Conservation (phyloP, 306 rosid species). For the Malus sieversii region DNA sequence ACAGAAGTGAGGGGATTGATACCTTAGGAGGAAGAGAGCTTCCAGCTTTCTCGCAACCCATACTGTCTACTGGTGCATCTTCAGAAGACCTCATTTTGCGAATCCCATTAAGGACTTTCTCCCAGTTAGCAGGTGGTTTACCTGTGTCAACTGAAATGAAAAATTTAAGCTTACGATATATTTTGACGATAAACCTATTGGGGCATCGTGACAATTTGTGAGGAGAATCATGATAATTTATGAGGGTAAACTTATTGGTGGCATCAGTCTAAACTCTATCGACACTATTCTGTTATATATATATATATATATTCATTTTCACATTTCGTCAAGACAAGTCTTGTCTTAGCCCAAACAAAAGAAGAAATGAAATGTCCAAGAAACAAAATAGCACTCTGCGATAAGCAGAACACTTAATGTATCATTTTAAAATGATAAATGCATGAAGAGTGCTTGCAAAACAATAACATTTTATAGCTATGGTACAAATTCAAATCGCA, state of each 20-base stretch:
- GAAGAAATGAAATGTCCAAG: background rate
- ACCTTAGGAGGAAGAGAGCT: slow-evolving; percentile 68
- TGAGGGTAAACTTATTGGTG: background rate
- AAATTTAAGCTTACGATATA: background rate
- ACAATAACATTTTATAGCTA: background rate
- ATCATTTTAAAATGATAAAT: background rate
- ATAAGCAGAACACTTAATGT: background rate
- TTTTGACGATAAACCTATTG: background rate
- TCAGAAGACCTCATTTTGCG: slow-evolving; percentile 57
- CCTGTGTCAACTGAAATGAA: slow-evolving; percentile 32
- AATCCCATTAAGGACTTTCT: slow-evolving; percentile 68
- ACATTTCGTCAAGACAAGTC: background rate
- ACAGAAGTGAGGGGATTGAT: background rate
- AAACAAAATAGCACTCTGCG: background rate
- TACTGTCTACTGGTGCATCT: slow-evolving; percentile 80
- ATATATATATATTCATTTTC: background rate
- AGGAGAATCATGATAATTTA: background rate
- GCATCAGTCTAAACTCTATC: background rate
- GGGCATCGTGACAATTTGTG: background rate
- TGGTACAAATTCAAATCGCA: background rate
- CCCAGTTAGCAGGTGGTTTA: slow-evolving; percentile 67
- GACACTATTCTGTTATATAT: background rate
- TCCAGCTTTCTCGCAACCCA: slow-evolving; percentile 54
- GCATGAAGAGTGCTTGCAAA: background rate
- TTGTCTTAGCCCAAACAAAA: background rate